Percentiles rank a stretch among this genome's conserved stretches.
Evolutionary conservation across 1,284 basidiomycete species (phyloP).

Genomic region (Inonotus hispidus): DNA sequence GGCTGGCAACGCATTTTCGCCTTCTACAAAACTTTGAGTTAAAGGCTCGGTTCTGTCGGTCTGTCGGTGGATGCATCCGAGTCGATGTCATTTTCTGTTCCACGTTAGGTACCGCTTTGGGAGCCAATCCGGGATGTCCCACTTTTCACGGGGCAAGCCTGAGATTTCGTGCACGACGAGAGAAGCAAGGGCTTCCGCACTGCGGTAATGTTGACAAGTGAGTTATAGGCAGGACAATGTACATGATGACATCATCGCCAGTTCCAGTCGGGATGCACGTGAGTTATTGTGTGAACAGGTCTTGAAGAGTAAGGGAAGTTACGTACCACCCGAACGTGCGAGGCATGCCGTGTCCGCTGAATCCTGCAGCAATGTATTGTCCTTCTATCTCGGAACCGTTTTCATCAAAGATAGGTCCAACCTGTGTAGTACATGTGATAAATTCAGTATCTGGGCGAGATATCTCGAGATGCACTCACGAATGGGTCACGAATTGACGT

Average conservation of each 20-base stretch:
- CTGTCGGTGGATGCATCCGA: not conserved
- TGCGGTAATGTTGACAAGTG: conserved; percentile 25
- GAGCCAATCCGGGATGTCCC: conserved; percentile 56
- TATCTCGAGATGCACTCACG: conserved; percentile 38
- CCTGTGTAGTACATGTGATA: conserved; percentile 34
- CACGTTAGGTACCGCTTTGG: conserved; percentile 57
- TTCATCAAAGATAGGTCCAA: conserved; percentile 52
- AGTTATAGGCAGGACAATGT: not conserved
- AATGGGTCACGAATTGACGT: conserved; percentile 63
- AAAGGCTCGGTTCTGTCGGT: not conserved
- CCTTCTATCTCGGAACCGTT: conserved; percentile 31
- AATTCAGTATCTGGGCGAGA: not conserved
- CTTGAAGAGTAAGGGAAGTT: not conserved
- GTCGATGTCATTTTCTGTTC: conserved; percentile 18
- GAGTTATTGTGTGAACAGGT: not conserved
- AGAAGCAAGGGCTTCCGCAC: conserved; percentile 59
- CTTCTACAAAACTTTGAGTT: too few relatives aligned
- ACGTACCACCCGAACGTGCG: conserved; percentile 66
- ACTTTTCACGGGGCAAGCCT: conserved; percentile 31
- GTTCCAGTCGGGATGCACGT: not conserved
- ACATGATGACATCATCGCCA: too few relatives aligned
- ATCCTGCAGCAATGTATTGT: conserved; percentile 74
- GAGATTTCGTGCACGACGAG: conserved; percentile 56
- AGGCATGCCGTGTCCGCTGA: conserved; percentile 78
- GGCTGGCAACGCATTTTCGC: too few relatives aligned